Base-by-base conservation (phyloP, 1,139 yeast species). In the Williopsis jadinii region DNA sequence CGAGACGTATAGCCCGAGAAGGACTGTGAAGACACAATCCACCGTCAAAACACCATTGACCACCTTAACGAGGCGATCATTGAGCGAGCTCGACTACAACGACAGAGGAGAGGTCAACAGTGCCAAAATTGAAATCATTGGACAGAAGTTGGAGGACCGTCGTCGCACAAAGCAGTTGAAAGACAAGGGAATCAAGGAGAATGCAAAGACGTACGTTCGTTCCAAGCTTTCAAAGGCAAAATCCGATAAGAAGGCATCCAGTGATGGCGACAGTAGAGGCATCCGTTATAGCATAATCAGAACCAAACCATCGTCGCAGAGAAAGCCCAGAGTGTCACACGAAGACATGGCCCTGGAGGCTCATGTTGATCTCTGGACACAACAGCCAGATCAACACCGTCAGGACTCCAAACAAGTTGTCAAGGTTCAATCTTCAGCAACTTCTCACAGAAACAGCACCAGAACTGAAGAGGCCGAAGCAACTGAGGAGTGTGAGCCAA, bases 401-500 rank as follows among this genome's bases (percentile, higher is more conserved):
- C 13, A 30, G 15, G 27, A 29, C 24, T 35, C 33, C 27, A 39
- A 36, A 24, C 11, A 15, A 32, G 27, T 19, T 30, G 37, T 35
- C 3, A 43, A 44, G 36, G 32, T 45, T 3, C 38, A 39, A 9
- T 39, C 46, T 1, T 30, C 27, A 30, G 13, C 37, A 3, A 10
- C 35, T 3, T 10, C 37, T 14, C 15, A 38, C 26, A 5, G 29
- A 24, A 30, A 34, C 31, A 9, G 32, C 28, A 31, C 30, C 34
- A 9, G 30, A 10, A 9, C 36, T 12, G 29, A 24, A 24, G 29
- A 29, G 12, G 6, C 4, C 33, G 11, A 24, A n/a, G 33, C 35
- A 9, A 38, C n/a, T 5, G 27, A 27, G 3, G 48, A 59, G 33
- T 73, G 77, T 56, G 70, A 66, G 40, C 65, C 64, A n/a, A 66